phyloP scores from a whole-genome alignment of 495 filamentous ascomycete genomes.

The Penicillium bovifimosum region DNA sequence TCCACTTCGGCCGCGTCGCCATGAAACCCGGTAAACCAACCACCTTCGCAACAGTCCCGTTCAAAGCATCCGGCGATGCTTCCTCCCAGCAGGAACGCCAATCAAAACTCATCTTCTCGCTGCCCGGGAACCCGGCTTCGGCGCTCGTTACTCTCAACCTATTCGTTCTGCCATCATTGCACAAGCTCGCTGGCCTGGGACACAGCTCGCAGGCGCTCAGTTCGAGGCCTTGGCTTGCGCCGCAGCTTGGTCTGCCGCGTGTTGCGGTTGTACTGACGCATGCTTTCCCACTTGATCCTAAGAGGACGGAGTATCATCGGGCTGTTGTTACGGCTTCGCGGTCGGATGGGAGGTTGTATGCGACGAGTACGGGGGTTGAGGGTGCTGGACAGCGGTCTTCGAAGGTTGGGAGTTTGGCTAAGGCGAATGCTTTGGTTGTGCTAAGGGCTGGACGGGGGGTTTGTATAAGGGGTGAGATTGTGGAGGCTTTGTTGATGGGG shows the following conservation, averaged over 20 bases:
- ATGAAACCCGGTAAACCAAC: conserved; percentile 99
- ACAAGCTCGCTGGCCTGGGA: conserved; percentile 52
- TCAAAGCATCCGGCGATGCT: conserved; percentile 33
- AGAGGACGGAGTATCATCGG: conserved; percentile 83
- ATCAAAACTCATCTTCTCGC: conserved; percentile 73
- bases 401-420: conserved; percentile 76
- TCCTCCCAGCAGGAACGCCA: conserved; percentile 47
- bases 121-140: conserved; percentile 91
- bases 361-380: conserved; percentile 71
- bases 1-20: conserved; percentile 92
- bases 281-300: conserved; percentile 63
- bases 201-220: conserved; percentile 24
- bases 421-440: conserved; percentile 80
- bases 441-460: conserved; percentile 54
- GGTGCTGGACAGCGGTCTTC: conserved; percentile 72
- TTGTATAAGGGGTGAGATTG: conserved; percentile 47
- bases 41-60: conserved; percentile 85
- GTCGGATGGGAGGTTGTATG: conserved; percentile 64
- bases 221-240: conserved; percentile 18
- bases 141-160: conserved; percentile 90
- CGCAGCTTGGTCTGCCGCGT: conserved; percentile 58
- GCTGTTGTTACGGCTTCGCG: conserved; percentile 55
- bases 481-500: conserved; percentile 62
- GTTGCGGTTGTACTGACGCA: conserved; percentile 68
- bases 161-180: conserved; percentile 85